Conservation (phyloP, 495 filamentous ascomycete species). For the Penicilliopsis zonata region DNA sequence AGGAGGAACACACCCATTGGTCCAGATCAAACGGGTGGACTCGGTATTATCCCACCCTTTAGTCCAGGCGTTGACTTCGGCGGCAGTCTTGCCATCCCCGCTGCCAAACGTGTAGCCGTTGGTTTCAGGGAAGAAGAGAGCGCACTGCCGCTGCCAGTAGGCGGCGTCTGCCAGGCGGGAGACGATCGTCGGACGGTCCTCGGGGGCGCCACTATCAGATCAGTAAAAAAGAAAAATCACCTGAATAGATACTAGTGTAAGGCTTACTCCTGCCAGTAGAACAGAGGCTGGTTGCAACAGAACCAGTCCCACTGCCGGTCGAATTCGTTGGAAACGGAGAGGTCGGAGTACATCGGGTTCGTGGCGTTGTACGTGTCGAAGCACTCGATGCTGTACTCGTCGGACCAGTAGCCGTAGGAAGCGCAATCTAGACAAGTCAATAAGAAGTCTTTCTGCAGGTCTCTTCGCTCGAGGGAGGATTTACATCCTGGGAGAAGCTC, state of each 20-base stretch:
- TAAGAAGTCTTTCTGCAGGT: background rate
- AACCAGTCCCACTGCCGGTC: slow-evolving; percentile 56
- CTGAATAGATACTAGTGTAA: background rate
- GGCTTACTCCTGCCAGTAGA: slow-evolving; percentile 44
- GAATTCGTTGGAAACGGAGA: slow-evolving; percentile 31
- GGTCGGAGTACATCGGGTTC: slow-evolving; percentile 45
- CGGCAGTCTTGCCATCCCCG: slow-evolving; percentile 35
- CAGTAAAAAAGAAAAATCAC: background rate
- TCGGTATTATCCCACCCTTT: slow-evolving; percentile 46
- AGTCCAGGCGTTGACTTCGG: slow-evolving; percentile 45
- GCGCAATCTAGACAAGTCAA: slow-evolving; percentile 13
- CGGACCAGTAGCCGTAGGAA: slow-evolving; percentile 35
- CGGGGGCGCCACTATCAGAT: slow-evolving; percentile 34
- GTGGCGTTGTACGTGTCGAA: slow-evolving; percentile 45
- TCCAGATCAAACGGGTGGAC: slow-evolving; percentile 45
- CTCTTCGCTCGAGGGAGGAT: slow-evolving; percentile 8
- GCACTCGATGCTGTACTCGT: slow-evolving; percentile 36
- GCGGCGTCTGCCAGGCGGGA: slow-evolving; percentile 42
- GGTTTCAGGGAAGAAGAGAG: slow-evolving; percentile 44
- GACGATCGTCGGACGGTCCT: slow-evolving; percentile 28
- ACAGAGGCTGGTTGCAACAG: slow-evolving; percentile 55
- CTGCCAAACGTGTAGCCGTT: slow-evolving; percentile 38
- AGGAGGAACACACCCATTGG: slow-evolving; percentile 38
- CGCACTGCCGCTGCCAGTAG: slow-evolving; percentile 51
- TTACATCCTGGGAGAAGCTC: slow-evolving; percentile 36